Conservation (phyloP, 139 green algal genomes). For the Desmodesmus armatus region DNA sequence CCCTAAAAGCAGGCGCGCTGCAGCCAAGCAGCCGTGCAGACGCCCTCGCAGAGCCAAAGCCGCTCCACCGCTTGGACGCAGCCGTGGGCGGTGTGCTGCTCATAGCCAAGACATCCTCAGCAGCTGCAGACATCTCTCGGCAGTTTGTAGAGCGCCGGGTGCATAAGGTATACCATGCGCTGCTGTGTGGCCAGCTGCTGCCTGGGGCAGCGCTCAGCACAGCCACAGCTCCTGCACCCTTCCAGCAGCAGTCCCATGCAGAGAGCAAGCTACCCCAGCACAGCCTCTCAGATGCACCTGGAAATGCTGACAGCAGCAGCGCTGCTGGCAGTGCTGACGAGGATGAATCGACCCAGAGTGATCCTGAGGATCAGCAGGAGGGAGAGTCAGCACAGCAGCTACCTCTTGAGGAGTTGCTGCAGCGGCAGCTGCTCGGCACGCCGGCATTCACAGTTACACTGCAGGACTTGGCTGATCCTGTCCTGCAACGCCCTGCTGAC, state of each 20-base stretch:
- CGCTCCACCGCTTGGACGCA: constrained; percentile 66
- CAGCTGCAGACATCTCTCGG: constrained; percentile 41
- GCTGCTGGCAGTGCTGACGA: background rate
- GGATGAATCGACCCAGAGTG: background rate
- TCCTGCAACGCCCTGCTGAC: background rate
- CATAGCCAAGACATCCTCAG: constrained; percentile 65
- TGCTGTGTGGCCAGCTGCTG: constrained; percentile 60
- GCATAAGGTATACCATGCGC: constrained; percentile 60
- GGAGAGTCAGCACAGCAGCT: background rate
- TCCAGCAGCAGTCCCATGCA: background rate
- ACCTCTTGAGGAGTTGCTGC: constrained; percentile 2
- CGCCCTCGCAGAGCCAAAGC: constrained; percentile 33
- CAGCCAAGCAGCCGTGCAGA: background rate
- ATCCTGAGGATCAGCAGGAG: background rate
- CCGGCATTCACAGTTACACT: constrained; percentile 11
- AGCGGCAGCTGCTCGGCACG: constrained; percentile 19
- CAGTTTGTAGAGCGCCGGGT: constrained; percentile 55
- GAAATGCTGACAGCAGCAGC: too few species aligned
- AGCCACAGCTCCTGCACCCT: background rate
- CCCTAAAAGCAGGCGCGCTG: constrained; percentile 13
- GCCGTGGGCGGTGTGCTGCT: constrained; percentile 67
- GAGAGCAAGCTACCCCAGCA: too few species aligned
- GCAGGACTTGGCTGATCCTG: background rate
- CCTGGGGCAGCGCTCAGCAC: constrained; percentile 38
- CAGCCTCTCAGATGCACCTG: too few species aligned